Conservation (phyloP, 2,329 filamentous ascomycete genomes). For the Penicillium sumatraense region DNA sequence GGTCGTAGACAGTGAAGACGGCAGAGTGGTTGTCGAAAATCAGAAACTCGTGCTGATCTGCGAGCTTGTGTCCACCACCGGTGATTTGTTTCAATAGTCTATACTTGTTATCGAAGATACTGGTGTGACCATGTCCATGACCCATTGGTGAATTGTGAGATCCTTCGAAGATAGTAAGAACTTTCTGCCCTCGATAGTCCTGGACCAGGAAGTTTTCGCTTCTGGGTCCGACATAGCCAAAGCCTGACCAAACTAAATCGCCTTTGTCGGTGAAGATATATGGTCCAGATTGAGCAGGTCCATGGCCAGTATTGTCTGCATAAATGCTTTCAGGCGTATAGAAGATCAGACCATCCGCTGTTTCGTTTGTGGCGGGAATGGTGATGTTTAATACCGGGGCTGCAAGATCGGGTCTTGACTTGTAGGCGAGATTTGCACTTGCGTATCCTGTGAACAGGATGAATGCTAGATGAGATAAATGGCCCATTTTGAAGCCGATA, state of each 20-base stretch:
- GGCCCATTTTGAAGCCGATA: background rate
- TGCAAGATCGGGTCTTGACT: conserved; percentile 13
- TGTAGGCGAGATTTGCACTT: conserved; percentile 10
- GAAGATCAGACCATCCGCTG: conserved; percentile 9
- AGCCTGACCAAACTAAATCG: conserved; percentile 13
- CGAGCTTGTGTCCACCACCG: conserved; percentile 13
- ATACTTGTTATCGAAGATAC: conserved; percentile 13
- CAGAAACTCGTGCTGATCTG: conserved; percentile 14
- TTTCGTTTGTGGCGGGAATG: conserved; percentile 9
- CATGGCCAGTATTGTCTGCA: conserved; percentile 11
- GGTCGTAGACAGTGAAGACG: conserved; percentile 13
- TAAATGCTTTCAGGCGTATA: conserved; percentile 13
- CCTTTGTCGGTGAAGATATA: conserved; percentile 16
- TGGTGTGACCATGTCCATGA: conserved; percentile 13
- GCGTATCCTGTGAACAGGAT: conserved; percentile 3
- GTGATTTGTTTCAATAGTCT: conserved; percentile 9
- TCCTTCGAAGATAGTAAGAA: conserved; percentile 17
- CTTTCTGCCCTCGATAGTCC: conserved; percentile 9
- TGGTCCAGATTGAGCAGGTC: conserved; percentile 12
- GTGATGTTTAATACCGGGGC: conserved; percentile 11
- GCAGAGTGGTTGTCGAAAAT: conserved; percentile 14
- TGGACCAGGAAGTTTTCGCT: conserved; percentile 18
- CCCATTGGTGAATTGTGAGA: conserved; percentile 17
- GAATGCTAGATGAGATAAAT: background rate
- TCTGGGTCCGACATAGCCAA: conserved; percentile 13